phyloP scores from a whole-genome alignment of 306 rosid species.

The Ochetophila trinervis region DNA sequence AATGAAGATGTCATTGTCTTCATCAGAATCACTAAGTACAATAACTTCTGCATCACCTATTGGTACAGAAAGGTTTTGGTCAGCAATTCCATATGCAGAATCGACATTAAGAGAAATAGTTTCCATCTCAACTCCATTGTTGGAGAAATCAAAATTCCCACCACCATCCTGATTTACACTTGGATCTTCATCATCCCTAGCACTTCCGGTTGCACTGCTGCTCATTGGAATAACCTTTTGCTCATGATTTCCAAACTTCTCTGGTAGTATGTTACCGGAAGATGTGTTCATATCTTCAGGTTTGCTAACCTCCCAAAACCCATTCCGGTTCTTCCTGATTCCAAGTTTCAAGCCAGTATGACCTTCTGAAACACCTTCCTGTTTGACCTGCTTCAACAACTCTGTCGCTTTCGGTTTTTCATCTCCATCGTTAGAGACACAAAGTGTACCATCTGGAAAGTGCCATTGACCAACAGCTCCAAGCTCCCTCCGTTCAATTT shows the following conservation, averaged over 20 bases:
- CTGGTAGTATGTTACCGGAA: constrained; percentile 54
- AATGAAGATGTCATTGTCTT: constrained; percentile 55
- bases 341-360: constrained; percentile 69
- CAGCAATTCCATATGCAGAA: constrained; percentile 59
- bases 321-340: constrained; percentile 70
- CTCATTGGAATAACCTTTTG: constrained; percentile 85
- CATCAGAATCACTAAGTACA: constrained; percentile 92
- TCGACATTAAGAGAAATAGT: constrained; percentile 58
- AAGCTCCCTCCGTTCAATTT: constrained; percentile 68
- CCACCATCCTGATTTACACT: constrained; percentile 86
- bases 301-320: constrained; percentile 82
- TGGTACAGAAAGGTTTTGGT: constrained; percentile 45
- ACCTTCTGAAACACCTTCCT: constrained; percentile 77
- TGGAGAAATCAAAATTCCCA: constrained; percentile 57
- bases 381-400: constrained; percentile 62
- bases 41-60: constrained; percentile 62
- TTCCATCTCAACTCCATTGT: constrained; percentile 77
- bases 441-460: constrained; percentile 62
- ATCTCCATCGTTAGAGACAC: constrained; percentile 42
- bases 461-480: constrained; percentile 81
- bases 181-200: constrained; percentile 84
- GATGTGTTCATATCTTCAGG: constrained; percentile 60
- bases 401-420: constrained; percentile 45
- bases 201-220: constrained; percentile 90
- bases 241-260: constrained; percentile 50